A percentile compares a stretch with the other conserved stretches of the same genome.
These are phyloP conservation scores for Pseudogymnoascus sp. DNA, from an alignment of 2,329 filamentous ascomycete species.

Conservation along the genomic window DNA sequence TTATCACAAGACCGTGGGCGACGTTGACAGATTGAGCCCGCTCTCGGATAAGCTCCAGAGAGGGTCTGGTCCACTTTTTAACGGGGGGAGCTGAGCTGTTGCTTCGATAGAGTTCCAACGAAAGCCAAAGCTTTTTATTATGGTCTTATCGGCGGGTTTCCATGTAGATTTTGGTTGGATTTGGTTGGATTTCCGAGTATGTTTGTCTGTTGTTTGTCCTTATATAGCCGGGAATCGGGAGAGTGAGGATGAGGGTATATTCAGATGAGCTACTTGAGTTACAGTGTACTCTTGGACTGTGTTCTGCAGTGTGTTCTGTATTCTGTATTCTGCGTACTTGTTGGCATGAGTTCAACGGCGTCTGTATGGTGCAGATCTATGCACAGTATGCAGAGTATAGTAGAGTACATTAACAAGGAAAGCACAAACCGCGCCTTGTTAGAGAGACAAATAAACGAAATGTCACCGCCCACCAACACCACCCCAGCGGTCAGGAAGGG, in stretches of 20 bases:
- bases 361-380: constrained; percentile 6
- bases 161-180: not conserved
- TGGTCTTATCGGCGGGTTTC: not conserved
- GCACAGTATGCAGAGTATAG: not conserved
- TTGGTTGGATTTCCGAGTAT: not conserved
- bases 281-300: not conserved
- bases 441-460: constrained; percentile 1
- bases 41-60: constrained; percentile 6
- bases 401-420: constrained; percentile 1
- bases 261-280: not conserved
- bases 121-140: not conserved
- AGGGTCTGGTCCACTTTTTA: constrained; percentile 7
- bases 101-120: constrained; percentile 9
- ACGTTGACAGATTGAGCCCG: constrained; percentile 7
- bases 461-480: not conserved
- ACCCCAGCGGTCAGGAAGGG: not conserved
- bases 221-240: not conserved
- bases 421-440: not conserved
- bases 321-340: not conserved
- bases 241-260: constrained; percentile 2
- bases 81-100: not conserved
- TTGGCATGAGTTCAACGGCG: not conserved
- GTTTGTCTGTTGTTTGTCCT: not conserved
- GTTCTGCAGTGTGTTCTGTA: not conserved
- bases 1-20: constrained; percentile 6